phyloP scores from a whole-genome alignment of 352 stramenopile species.

The Pythium rhizo-oryzae region DNA sequence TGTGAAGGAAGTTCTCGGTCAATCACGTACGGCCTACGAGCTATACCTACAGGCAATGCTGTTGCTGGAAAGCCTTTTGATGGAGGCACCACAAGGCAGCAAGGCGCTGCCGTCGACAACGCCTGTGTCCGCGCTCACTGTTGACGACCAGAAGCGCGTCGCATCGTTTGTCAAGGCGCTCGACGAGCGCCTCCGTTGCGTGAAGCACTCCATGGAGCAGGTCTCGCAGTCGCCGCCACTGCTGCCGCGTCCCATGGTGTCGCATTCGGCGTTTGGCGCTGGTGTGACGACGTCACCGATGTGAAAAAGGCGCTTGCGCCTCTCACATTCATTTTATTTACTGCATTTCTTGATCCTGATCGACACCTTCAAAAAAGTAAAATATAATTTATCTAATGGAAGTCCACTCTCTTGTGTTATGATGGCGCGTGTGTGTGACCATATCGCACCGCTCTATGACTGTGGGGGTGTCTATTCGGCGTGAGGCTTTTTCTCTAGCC shows the following conservation, averaged over 20 bases:
- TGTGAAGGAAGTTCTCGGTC: slow-evolving; percentile 71
- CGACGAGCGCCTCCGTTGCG: slow-evolving; percentile 56
- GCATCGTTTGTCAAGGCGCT: slow-evolving; percentile 50
- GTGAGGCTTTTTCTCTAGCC: not conserved
- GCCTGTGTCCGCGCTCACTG: slow-evolving; percentile 25
- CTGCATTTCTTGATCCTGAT: slow-evolving; percentile 14
- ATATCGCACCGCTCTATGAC: not conserved
- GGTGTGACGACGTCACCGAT: slow-evolving; percentile 22
- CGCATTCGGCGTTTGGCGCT: slow-evolving; percentile 16
- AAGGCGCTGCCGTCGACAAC: not conserved
- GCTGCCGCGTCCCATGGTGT: slow-evolving; percentile 20
- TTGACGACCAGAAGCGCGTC: slow-evolving; percentile 60
- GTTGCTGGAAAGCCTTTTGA: slow-evolving; percentile 61
- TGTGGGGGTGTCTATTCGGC: not conserved
- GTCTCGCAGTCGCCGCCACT: slow-evolving; percentile 17
- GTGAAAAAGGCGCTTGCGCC: not conserved
- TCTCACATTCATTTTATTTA: slow-evolving; percentile 5
- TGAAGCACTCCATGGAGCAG: slow-evolving; percentile 32
- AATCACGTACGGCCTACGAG: slow-evolving; percentile 54
- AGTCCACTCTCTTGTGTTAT: not conserved
- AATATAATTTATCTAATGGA: slow-evolving; percentile 26
- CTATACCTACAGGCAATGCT: slow-evolving; percentile 64
- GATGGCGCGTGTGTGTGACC: not conserved
- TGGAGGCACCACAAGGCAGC: slow-evolving; percentile 36
- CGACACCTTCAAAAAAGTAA: slow-evolving; percentile 16